These are phyloP conservation scores for Talaromyces sp. DNA, from an alignment of 2,329 filamentous ascomycete genomes.

Conservation along the genomic window DNA sequence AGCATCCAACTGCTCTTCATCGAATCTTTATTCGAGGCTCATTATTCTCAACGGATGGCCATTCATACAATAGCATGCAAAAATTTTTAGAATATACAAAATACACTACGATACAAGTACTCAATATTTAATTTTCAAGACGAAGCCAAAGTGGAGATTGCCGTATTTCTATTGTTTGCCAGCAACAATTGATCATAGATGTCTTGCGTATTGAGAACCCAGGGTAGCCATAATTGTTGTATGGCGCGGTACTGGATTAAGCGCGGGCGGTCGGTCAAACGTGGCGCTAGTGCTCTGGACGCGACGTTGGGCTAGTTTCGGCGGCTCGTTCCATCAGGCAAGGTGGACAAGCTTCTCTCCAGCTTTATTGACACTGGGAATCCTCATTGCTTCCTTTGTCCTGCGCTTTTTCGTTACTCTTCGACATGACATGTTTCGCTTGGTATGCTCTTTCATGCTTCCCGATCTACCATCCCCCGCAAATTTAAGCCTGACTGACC, in stretches of 20 bases:
- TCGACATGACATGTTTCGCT: slow-evolving; percentile 1
- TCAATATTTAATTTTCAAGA: not conserved
- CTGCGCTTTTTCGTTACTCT: not conserved
- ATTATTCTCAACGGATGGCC: not conserved
- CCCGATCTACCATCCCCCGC: not conserved
- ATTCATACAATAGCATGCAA: not conserved
- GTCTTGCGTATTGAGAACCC: not conserved
- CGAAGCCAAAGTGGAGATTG: not conserved
- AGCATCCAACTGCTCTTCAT: slow-evolving; percentile 42
- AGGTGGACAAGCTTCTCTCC: not conserved
- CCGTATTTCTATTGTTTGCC: not conserved
- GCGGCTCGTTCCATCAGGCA: slow-evolving; percentile 4
- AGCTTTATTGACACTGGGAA: not conserved
- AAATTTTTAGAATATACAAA: not conserved
- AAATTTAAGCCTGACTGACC: not conserved
- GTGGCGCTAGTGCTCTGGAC: slow-evolving; percentile 8
- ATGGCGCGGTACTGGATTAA: not conserved
- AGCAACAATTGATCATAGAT: not conserved
- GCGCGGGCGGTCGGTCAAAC: not conserved
- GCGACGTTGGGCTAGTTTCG: slow-evolving; percentile 6
- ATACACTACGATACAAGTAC: not conserved
- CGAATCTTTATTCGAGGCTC: not conserved
- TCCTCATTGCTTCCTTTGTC: slow-evolving; percentile 5
- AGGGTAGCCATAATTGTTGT: not conserved
- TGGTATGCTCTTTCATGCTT: slow-evolving; percentile 5